Percentiles rank a stretch among this genome's conserved stretches.
These are phyloP conservation scores for Penicillium janthinellum DNA, from an alignment of 2,329 filamentous ascomycete species.

Conservation along the genomic window DNA sequence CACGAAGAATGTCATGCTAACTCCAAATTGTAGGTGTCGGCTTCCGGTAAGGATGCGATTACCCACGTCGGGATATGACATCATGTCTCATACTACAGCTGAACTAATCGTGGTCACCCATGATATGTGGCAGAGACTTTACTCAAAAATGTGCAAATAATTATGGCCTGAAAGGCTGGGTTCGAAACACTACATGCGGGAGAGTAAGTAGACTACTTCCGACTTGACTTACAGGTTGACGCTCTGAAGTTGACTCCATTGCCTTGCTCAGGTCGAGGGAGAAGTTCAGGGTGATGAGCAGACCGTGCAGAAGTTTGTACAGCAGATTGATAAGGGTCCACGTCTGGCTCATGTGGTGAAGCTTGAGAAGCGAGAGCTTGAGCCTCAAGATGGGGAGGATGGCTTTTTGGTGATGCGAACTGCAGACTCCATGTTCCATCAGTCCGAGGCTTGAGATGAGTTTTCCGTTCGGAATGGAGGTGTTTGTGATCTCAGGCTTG, in stretches of 20 bases:
- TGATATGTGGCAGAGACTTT: slow-evolving; percentile 38
- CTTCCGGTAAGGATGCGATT: slow-evolving; percentile 31
- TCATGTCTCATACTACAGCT: slow-evolving; percentile 15
- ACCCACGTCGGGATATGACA: slow-evolving; percentile 13
- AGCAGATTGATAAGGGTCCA: slow-evolving; percentile 75
- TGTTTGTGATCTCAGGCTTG: not conserved
- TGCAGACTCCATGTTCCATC: slow-evolving; percentile 31
- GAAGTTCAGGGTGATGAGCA: slow-evolving; percentile 78
- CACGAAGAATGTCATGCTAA: not conserved
- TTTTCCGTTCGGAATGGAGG: not conserved
- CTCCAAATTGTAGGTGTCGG: slow-evolving; percentile 32
- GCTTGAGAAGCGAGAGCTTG: slow-evolving; percentile 69
- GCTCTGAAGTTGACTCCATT: not conserved
- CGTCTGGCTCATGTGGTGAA: slow-evolving; percentile 70
- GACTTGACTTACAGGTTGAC: not conserved
- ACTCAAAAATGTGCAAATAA: slow-evolving; percentile 47
- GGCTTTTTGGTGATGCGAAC: slow-evolving; percentile 59
- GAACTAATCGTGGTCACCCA: slow-evolving; percentile 5
- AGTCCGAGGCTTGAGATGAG: slow-evolving; percentile 5
- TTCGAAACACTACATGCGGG: slow-evolving; percentile 51
- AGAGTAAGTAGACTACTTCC: slow-evolving; percentile 36
- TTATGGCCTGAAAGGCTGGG: slow-evolving; percentile 52
- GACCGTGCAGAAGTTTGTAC: slow-evolving; percentile 68
- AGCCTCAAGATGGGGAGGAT: slow-evolving; percentile 66
- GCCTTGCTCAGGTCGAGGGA: slow-evolving; percentile 70